These are phyloP conservation scores for Discostella pseudostelligera DNA, from an alignment of 108 stramenopile genomes.

Conservation along the genomic window DNA sequence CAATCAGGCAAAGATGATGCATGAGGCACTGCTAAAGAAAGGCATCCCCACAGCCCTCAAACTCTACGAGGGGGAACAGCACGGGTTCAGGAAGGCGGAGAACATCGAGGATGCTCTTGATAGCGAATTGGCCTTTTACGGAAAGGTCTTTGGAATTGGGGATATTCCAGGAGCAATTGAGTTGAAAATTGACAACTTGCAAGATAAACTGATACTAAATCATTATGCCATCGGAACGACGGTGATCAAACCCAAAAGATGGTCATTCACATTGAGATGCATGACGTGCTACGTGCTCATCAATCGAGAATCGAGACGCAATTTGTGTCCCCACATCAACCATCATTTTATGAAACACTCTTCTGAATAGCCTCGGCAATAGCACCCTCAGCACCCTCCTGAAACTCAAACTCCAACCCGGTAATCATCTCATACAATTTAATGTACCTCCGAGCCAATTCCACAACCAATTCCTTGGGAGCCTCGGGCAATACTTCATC, in stretches of 20 bases:
- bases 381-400: conserved; percentile 47
- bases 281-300: too few relatives aligned
- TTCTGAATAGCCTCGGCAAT: conserved; percentile 65
- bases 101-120: conserved; percentile 76
- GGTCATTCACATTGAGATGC: too few relatives aligned
- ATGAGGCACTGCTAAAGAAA: conserved; percentile 64
- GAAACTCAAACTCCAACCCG: conserved; percentile 82
- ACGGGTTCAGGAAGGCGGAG: conserved; percentile 85
- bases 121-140: conserved; percentile 72
- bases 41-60: conserved; percentile 64
- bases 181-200: conserved; percentile 58
- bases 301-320: too few relatives aligned
- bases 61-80: conserved; percentile 82
- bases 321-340: not conserved
- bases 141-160: conserved; percentile 64
- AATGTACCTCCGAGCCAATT: conserved; percentile 93
- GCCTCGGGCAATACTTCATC: conserved; percentile 92
- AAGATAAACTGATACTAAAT: not conserved
- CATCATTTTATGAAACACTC: conserved; percentile 14
- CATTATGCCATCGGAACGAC: too few relatives aligned
- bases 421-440: conserved; percentile 97
- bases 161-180: conserved; percentile 55
- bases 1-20: conserved; percentile 81
- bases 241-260: too few relatives aligned
- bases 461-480: conserved; percentile 91